Evolutionary conservation across 441 rosid species (phyloP), one percentile per base, ranked within the genome.

Genomic region (Erodium chrysanthum): DNA sequence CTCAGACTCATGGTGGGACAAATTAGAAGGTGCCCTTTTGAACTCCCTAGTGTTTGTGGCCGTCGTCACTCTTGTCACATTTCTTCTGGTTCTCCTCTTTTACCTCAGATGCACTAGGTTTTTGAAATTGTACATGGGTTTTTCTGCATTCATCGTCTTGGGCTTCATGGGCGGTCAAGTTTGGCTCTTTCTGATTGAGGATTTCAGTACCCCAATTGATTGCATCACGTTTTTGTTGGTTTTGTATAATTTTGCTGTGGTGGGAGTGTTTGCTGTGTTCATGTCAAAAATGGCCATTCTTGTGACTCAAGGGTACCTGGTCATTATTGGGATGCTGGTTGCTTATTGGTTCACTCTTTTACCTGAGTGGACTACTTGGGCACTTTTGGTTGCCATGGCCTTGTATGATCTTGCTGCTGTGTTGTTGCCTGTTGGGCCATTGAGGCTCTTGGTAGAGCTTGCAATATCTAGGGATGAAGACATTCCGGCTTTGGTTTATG

Each of bases 341-440:
- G 98, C 98, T 71, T 92, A 83, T 80, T 92, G 96, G 89, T 92
- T 92, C 69, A 90, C 96, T 18, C 79, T 88, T 65, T 75, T 92
- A 22, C 96, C 98, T 67, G 96, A 92, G 70, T 92, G 96, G 98
- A 90, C 98, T 7, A 92, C 96, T 74, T 92, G 96, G 98, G 79
- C 73, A 18, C 79, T 90, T 12, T 78, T 92, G 65, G 84, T 92
- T 40, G 96, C 96, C 62, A 72, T 92, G 83, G 85, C 96, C 40
- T 69, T 92, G 69, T 92, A 92, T 72, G 96, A 89, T 77, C 84
- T 92, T 66, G 96, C 98, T 59, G 98, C 98, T 62, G 96, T 92
- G 75, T 80, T 92, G 50, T 83, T 92, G 73, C 96, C 98, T 42
- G 87, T 92, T 69, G 98, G 98, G 21, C 96, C 98, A 0, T 77